phyloP scores from a whole-genome alignment of 495 filamentous ascomycete genomes.

The Durotheca rogersii region DNA sequence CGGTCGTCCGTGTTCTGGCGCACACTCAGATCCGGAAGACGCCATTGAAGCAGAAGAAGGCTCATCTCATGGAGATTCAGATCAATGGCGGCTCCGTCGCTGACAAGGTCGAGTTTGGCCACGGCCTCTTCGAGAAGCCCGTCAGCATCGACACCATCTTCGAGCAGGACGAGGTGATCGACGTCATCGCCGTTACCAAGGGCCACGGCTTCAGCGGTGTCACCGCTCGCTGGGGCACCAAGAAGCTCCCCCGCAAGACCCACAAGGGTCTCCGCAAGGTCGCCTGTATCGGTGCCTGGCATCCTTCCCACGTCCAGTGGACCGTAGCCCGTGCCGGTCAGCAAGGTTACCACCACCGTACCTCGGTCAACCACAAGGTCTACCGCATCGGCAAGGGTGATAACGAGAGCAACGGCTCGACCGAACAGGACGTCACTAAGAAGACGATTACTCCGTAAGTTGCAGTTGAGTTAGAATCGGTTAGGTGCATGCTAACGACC shows the following conservation, averaged over 20 bases:
- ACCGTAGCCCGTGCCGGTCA: constrained; percentile 99
- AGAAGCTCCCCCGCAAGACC: constrained; percentile 99
- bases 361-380: constrained; percentile 99
- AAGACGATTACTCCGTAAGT: constrained; percentile 99
- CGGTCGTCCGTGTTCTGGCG: constrained; percentile 97
- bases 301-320: constrained; percentile 99
- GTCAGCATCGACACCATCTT: constrained; percentile 91
- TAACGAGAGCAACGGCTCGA: constrained; percentile 87
- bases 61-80: constrained; percentile 99
- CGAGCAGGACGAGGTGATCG: constrained; percentile 99
- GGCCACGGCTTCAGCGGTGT: constrained; percentile 98
- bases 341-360: constrained; percentile 99
- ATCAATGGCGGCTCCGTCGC: constrained; percentile 94
- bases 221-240: constrained; percentile 97
- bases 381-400: constrained; percentile 95
- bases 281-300: constrained; percentile 99
- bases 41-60: constrained; percentile 99
- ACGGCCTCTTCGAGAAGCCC: constrained; percentile 97
- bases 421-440: constrained; percentile 96
- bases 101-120: constrained; percentile 95
- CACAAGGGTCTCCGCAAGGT: constrained; percentile 99
- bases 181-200: constrained; percentile 99
- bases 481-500: constrained; percentile 1
- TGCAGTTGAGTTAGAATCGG: constrained; percentile 1
- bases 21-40: constrained; percentile 99